These are phyloP conservation scores for Komagataella populi DNA, from an alignment of 805 yeast species.

Conservation along the genomic window DNA sequence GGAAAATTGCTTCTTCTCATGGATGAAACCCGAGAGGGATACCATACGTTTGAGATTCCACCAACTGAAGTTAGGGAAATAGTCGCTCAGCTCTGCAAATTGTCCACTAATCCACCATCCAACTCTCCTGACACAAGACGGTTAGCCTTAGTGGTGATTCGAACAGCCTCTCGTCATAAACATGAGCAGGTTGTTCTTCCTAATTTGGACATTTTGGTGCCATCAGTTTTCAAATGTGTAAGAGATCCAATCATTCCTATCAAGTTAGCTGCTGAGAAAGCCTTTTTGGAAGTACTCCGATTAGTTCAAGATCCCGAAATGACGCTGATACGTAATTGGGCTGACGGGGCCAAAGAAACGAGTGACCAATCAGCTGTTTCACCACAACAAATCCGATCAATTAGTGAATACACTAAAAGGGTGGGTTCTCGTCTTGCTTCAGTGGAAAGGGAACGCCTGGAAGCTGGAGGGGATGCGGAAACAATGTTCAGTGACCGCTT, in stretches of 20 bases:
- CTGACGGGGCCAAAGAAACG: slow-evolving; percentile 21
- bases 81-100: slow-evolving; percentile 34
- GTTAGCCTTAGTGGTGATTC: slow-evolving; percentile 55
- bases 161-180: slow-evolving; percentile 62
- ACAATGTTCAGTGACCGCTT: slow-evolving; percentile 71
- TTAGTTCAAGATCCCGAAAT: slow-evolving; percentile 54
- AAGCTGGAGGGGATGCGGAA: slow-evolving; percentile 84
- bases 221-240: slow-evolving; percentile 68
- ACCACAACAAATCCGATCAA: slow-evolving; percentile 48
- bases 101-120: slow-evolving; percentile 38
- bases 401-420: slow-evolving; percentile 81
- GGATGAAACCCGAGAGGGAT: neutral
- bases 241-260: slow-evolving; percentile 86
- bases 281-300: slow-evolving; percentile 58
- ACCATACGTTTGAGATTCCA: slow-evolving; percentile 3
- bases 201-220: slow-evolving; percentile 42
- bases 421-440: slow-evolving; percentile 79
- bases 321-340: slow-evolving; percentile 52
- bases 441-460: slow-evolving; percentile 78
- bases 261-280: slow-evolving; percentile 89
- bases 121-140: slow-evolving; percentile 69
- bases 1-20: slow-evolving; percentile 48
- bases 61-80: slow-evolving; percentile 28
- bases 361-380: slow-evolving; percentile 21
- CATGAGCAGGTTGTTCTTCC: slow-evolving; percentile 36